Evolutionary conservation across 116 monocot species (phyloP).

Genomic region (Phalaenopsis hybrid): DNA sequence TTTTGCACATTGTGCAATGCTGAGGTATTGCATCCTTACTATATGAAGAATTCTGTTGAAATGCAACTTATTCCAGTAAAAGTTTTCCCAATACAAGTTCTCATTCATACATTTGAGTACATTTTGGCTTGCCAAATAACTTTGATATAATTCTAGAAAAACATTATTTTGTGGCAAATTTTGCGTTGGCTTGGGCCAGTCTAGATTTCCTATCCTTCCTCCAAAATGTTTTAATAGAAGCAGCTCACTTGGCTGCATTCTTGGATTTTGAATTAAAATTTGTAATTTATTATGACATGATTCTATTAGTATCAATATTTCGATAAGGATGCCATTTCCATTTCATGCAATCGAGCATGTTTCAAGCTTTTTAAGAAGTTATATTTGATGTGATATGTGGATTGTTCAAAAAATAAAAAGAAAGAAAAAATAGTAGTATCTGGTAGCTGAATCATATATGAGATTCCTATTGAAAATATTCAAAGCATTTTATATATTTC

Average conservation of each 20-base stretch:
- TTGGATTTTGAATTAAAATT: background rate
- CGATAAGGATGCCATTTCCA: background rate
- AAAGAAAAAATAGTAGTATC: background rate
- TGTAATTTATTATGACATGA: background rate
- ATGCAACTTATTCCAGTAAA: background rate
- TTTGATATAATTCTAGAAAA: background rate
- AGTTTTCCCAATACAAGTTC: background rate
- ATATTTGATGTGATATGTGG: background rate
- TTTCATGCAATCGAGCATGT: background rate
- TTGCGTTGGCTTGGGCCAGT: background rate
- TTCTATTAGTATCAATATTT: background rate
- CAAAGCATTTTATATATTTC: background rate
- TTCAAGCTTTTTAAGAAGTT: background rate
- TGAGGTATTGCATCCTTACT: constrained; percentile 51
- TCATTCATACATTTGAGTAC: background rate
- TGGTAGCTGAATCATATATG: background rate
- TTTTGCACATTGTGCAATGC: constrained; percentile 98
- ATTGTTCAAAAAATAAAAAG: background rate
- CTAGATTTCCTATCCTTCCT: background rate
- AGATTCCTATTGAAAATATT: background rate
- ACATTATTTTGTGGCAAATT: background rate
- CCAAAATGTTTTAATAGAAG: background rate
- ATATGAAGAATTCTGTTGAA: background rate
- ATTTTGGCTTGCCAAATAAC: background rate
- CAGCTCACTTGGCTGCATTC: background rate